These are phyloP conservation scores for Solanum neorickii DNA, from an alignment of 257 asterid genomes.

Conservation along the genomic window DNA sequence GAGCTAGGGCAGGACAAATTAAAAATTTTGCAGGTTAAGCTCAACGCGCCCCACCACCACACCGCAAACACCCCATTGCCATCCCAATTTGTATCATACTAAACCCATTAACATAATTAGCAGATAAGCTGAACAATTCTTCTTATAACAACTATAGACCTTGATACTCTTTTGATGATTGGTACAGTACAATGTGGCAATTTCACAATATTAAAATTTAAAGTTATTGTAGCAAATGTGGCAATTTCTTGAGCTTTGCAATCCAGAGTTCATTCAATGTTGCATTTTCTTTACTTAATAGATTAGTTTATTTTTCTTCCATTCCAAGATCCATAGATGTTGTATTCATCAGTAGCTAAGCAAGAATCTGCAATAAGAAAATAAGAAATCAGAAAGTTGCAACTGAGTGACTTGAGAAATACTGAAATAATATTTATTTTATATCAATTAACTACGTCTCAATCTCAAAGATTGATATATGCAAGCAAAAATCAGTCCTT, in stretches of 20 bases:
- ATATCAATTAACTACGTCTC: not conserved
- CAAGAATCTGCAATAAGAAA: not conserved
- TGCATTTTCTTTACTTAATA: not conserved
- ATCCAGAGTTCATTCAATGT: not conserved
- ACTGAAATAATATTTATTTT: not conserved
- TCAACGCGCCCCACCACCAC: not conserved
- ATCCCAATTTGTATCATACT: not conserved
- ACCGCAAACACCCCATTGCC: not conserved
- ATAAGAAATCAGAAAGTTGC: not conserved
- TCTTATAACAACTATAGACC: not conserved
- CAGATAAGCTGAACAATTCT: not conserved
- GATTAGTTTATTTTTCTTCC: not conserved
- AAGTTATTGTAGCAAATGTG: not conserved
- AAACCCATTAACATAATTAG: not conserved
- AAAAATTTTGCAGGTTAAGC: not conserved
- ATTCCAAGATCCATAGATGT: not conserved
- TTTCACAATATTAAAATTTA: not conserved
- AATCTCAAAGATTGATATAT: not conserved
- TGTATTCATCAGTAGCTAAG: not conserved
- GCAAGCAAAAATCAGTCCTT: not conserved
- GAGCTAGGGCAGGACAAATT: fast-evolving
- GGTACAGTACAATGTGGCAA: not conserved
- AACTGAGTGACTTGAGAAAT: not conserved
- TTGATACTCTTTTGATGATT: not conserved
- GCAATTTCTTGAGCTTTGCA: not conserved